Evolutionary conservation across 306 rosid species (phyloP).

Genomic region (Vigna nakashimae): DNA sequence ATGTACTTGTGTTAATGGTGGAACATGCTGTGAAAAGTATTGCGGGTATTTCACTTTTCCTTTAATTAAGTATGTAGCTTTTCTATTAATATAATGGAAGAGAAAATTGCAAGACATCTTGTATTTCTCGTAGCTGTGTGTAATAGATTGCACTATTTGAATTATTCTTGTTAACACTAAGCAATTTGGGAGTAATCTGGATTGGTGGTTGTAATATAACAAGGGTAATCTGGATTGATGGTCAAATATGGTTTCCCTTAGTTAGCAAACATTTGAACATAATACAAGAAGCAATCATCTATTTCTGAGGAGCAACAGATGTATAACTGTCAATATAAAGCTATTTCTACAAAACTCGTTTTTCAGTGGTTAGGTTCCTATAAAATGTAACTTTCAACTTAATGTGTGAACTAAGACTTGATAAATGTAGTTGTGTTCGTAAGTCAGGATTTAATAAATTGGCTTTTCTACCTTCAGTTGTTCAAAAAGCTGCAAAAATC

Average conservation of each 20-base stretch:
- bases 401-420: not conserved
- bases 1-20: conserved; percentile 78
- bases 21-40: conserved; percentile 96
- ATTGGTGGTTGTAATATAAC: not conserved
- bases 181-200: conserved; percentile 4
- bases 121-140: conserved; percentile 4
- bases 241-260: conserved; percentile 29
- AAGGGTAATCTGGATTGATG: conserved; percentile 14
- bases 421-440: conserved; percentile 27
- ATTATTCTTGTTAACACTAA: conserved; percentile 19
- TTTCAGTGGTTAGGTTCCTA: conserved; percentile 18
- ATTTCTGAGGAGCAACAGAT: conserved; percentile 13
- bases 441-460: conserved; percentile 34
- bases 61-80: conserved; percentile 37
- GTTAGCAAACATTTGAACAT: conserved; percentile 29
- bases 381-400: conserved; percentile 37
- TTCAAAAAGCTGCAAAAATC: conserved; percentile 97
- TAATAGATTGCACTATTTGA: conserved; percentile 4
- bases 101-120: conserved; percentile 23
- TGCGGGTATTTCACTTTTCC: conserved; percentile 72
- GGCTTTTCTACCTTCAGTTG: conserved; percentile 60
- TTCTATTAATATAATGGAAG: conserved; percentile 17
- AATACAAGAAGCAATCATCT: not conserved
- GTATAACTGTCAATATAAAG: conserved; percentile 14
- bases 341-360: conserved; percentile 7